Evolutionary conservation across 2,329 filamentous ascomycete species (phyloP).

Genomic region (Diaporthe vexans): DNA sequence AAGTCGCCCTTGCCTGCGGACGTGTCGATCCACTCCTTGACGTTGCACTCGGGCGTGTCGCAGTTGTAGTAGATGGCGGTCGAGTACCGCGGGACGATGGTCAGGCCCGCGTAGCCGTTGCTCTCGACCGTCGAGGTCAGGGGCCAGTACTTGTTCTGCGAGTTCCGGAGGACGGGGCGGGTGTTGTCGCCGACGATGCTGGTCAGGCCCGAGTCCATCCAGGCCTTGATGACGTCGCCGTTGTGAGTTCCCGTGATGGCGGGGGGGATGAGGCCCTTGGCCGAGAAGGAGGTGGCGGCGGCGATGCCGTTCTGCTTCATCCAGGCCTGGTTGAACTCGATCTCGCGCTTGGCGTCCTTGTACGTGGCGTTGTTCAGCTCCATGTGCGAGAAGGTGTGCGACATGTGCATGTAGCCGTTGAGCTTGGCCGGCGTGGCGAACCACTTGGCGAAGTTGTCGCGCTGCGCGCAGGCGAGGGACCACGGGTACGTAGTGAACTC

Average conservation of each 20-base stretch:
- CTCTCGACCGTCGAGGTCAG: neutral
- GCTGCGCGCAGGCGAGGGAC: neutral
- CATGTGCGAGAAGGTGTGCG: constrained; percentile 16
- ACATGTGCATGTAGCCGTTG: constrained; percentile 23
- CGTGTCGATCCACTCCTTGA: constrained; percentile 8
- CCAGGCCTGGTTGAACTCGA: constrained; percentile 24
- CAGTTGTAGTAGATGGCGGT: constrained; percentile 12
- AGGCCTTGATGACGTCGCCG: neutral
- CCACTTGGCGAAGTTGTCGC: constrained; percentile 13
- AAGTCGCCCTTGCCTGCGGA: constrained; percentile 6
- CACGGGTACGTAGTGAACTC: neutral
- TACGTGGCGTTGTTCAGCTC: constrained; percentile 13
- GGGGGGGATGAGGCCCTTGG: constrained; percentile 9
- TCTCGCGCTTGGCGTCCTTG: neutral
- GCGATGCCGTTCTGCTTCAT: constrained; percentile 18
- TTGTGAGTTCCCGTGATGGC: constrained; percentile 12
- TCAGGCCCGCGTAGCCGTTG: constrained; percentile 1
- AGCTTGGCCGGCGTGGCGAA: constrained; percentile 6
- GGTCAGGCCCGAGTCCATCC: constrained; percentile 19
- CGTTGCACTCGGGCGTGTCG: constrained; percentile 3
- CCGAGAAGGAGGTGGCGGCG: neutral
- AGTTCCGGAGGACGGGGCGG: constrained; percentile 2
- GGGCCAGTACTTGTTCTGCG: neutral
- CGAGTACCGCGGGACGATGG: neutral
- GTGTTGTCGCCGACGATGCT: constrained; percentile 5